Conservation (phyloP, 306 rosid genomes). For the Mucuna pruriens region DNA sequence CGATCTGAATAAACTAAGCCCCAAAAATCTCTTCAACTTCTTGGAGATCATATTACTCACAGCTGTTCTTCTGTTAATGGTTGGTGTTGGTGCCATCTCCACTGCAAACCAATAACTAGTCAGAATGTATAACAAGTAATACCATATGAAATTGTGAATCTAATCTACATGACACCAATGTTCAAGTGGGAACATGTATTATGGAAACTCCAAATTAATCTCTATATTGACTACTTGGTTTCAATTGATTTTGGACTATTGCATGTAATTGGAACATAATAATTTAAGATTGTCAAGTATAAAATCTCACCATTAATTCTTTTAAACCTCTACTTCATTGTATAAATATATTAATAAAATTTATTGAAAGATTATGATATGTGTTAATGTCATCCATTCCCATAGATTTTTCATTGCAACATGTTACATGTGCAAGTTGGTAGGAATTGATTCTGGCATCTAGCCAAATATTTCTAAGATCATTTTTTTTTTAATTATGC, state of each 20-base stretch:
- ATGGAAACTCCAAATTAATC: not conserved
- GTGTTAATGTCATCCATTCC: too few species aligned
- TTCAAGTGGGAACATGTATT: not conserved
- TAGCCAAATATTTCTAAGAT: too few species aligned
- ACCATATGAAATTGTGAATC: not conserved
- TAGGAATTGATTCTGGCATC: too few species aligned
- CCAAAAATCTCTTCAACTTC: conserved; percentile 34
- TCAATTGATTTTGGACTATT: too few species aligned
- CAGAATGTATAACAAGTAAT: not conserved
- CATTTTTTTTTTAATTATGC: not conserved
- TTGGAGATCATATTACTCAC: not conserved
- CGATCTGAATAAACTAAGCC: conserved; percentile 32
- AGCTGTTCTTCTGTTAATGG: not conserved
- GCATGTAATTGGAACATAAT: too few species aligned
- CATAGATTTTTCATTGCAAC: too few species aligned
- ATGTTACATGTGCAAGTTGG: too few species aligned
- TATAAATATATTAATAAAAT: too few species aligned
- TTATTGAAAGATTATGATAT: too few species aligned
- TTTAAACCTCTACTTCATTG: too few species aligned
- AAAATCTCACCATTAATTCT: too few species aligned
- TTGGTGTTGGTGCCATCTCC: not conserved
- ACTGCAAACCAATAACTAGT: not conserved
- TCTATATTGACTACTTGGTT: not conserved
- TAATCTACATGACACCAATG: not conserved
- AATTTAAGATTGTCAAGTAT: too few species aligned